Evolutionary conservation across 495 filamentous ascomycete genomes (phyloP), one percentile per base, ranked within the genome.

Genomic region (Symbiotaphrina buchneri): DNA sequence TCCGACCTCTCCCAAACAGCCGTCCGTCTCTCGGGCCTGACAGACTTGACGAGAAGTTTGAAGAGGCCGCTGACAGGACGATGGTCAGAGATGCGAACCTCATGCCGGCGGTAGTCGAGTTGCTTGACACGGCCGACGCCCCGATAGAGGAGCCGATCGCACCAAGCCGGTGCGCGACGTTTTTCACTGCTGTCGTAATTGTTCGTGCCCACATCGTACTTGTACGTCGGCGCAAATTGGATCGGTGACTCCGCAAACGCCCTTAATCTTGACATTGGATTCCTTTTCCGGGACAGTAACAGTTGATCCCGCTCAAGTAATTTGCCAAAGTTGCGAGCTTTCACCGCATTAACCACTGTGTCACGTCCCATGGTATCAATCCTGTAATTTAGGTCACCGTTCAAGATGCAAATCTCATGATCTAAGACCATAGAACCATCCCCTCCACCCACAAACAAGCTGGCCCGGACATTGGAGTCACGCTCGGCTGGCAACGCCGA

Each of bases 321-420:
- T 47, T 92, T 87, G n/a, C 52, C 38, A 3, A 95, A 61, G 41
- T 94, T 91, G 37, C 72, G 71, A 28, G 68, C 54, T 25, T 72
- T 74, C 31, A 94, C 59, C 0, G 75, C 79, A 33, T 71, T 71
- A 30, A 97, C 75, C 21, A 95, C 83, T 5, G 77, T 76, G 42
- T 94, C 77, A 6, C 87, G 75, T 13, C 75, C 72, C 62, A 94
- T 92, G n/a, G 82, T 74, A 48, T 97, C 87, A 43, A 97, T 95
- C 24, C 87, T 83, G 52, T 97, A 97, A 48, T 97, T 97, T 26
- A 97, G 66, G 45, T 97, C 87, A 11, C 87, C 87, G 45, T 95
- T 94, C 13, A 94, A 52, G 30, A 97, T 71, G 44, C 87, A 97
- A 13, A 95, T 73, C 48, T 97, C 87, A 42, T 97, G 85, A 41